Evolutionary conservation across 257 asterid genomes (phyloP).

Genomic region (Catharanthus roseus): DNA sequence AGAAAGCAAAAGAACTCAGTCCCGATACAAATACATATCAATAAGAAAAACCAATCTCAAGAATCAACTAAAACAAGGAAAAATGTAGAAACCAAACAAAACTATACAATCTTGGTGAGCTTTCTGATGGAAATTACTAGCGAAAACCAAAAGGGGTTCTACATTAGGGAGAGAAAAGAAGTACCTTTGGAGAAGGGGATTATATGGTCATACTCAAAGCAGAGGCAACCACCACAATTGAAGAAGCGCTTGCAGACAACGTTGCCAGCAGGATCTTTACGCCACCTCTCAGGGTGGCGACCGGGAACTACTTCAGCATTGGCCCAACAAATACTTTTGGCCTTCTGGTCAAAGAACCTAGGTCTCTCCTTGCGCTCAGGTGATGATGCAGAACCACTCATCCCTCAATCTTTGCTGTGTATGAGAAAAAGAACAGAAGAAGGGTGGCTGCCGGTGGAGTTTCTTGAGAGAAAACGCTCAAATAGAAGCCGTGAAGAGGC

Average conservation of each 20-base stretch:
- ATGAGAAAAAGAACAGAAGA: background rate
- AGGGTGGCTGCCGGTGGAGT: background rate
- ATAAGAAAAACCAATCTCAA: background rate
- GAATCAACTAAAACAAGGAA: background rate
- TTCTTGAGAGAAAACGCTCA: background rate
- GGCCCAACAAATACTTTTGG: conserved; percentile 72
- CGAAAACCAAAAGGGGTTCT: background rate
- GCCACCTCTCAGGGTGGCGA: conserved; percentile 99
- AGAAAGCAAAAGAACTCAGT: background rate
- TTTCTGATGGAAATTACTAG: background rate
- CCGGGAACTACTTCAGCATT: conserved; percentile 72
- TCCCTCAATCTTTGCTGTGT: background rate
- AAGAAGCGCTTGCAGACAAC: conserved; percentile 85
- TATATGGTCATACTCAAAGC: conserved; percentile 93
- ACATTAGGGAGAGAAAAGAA: background rate
- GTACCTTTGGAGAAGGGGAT: conserved; percentile 85
- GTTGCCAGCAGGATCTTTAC: conserved; percentile 94
- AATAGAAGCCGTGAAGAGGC: too few relatives aligned
- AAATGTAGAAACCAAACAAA: background rate
- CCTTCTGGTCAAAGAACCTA: conserved; percentile 57
- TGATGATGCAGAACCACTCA: conserved; percentile 13
- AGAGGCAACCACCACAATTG: conserved; percentile 87
- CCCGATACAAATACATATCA: background rate
- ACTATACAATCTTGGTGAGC: background rate
- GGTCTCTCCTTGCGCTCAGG: conserved; percentile 37